Conservation (phyloP, 768 basidiomycete species). For the Podaxis rugospora region DNA sequence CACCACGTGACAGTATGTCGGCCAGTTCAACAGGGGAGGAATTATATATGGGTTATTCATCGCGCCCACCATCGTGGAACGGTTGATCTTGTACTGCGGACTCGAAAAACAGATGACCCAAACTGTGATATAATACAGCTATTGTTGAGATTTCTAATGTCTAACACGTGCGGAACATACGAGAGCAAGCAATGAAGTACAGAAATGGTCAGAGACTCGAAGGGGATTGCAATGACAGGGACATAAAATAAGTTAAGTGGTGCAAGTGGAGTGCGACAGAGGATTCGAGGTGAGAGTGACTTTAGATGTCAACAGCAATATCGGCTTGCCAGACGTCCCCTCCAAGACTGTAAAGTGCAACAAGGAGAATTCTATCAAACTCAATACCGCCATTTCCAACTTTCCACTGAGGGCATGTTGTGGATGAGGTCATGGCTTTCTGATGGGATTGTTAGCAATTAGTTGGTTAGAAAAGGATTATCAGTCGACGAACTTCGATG, state of each 20-base stretch:
- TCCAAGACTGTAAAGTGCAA: constrained; percentile 36
- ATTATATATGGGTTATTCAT: neutral
- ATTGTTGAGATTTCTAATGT: too few species aligned
- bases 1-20: neutral
- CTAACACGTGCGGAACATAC: too few species aligned
- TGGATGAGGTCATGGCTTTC: constrained; percentile 13
- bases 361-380: constrained; percentile 39
- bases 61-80: too few species aligned
- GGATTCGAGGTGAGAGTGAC: neutral
- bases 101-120: too few species aligned
- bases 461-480: neutral
- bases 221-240: neutral
- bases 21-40: neutral
- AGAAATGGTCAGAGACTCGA: neutral
- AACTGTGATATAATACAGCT: too few species aligned
- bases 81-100: too few species aligned
- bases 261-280: neutral
- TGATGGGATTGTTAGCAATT: constrained; percentile 24
- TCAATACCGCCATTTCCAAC: constrained; percentile 30
- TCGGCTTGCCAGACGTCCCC: constrained; percentile 50
- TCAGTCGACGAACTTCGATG: constrained; percentile 26
- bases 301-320: constrained; percentile 31
- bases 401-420: constrained; percentile 26
- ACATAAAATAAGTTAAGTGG: neutral
- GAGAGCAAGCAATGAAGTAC: neutral